Evolutionary conservation across 2,329 filamentous ascomycete genomes (phyloP), one percentile per base, ranked within the genome.

Genomic region (Talaromyces sp.): DNA sequence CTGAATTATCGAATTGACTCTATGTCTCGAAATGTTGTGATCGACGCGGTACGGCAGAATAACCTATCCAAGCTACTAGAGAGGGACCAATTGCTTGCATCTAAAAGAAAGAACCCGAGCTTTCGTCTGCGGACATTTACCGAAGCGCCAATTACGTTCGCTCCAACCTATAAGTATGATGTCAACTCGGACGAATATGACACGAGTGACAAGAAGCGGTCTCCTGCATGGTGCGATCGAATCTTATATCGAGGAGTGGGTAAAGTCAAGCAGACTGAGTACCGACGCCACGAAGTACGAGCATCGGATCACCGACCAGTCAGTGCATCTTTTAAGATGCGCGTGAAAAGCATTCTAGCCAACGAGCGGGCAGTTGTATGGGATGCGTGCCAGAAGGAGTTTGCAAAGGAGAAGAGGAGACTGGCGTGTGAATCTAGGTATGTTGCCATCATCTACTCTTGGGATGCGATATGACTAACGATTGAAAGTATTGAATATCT

Each of bases 1-100:
- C 84, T 99, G 59, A 99, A 99, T 79, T 99, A 99, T 77, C 93
- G 95, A 67, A 98, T 99, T 73, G 95, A 99, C 76, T 93, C 93
- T 27, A 97, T 98, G 87, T 92, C 92, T 19, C 91, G 95, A 59
- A 92, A 98, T 72, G 93, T 91, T 0, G 94, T 99, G 3, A 90
- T 98, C 63, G 89, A 89, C 66, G 93, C 92, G 1, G 87, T 98
- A 60, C 89, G 91, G 68, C 85, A 89, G 49, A 89, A 90, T 68
- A 96, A 98, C 70, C 83, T 98, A 2, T 73, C 83, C 33, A 96
- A 97, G 74, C 85, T 99, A 1, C 87, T 99, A 0, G 94, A 98
- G 65, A 89, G 95, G 58, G 95, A 99, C 73, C 95, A 99, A 75
- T 84, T 99, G 5, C 87, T 98, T 1, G 90, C 97, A 0, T 94